A percentile compares a stretch with the other conserved stretches of the same genome.
These are phyloP conservation scores for Coffea canephora DNA, from an alignment of 257 asterid species.

Conservation along the genomic window DNA sequence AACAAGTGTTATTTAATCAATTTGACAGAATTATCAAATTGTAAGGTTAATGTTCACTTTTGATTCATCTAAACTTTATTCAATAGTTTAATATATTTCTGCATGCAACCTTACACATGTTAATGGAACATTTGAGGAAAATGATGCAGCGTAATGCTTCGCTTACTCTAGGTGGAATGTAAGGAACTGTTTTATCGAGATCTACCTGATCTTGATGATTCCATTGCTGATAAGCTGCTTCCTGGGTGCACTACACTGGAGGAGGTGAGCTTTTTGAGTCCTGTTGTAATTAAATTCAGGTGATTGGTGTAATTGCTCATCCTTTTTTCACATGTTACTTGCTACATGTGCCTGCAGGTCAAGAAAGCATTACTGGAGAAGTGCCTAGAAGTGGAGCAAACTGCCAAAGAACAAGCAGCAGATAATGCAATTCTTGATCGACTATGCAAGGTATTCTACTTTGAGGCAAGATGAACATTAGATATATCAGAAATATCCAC, in stretches of 20 bases:
- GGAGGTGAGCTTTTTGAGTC: slow-evolving; percentile 50
- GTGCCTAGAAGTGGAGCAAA: slow-evolving; percentile 76
- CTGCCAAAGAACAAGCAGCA: slow-evolving; percentile 94
- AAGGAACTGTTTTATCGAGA: slow-evolving; percentile 59
- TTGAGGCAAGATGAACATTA: background rate
- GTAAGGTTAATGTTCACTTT: background rate
- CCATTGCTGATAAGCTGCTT: slow-evolving; percentile 74
- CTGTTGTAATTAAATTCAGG: background rate
- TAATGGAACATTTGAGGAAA: background rate
- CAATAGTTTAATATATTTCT: background rate
- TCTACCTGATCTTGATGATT: slow-evolving; percentile 57
- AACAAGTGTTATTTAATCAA: background rate
- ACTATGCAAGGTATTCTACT: slow-evolving; percentile 56
- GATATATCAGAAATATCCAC: background rate
- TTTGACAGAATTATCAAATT: background rate
- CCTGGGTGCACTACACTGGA: slow-evolving; percentile 72
- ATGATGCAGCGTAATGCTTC: background rate
- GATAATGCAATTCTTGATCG: slow-evolving; percentile 94
- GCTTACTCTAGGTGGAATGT: slow-evolving; percentile 63
- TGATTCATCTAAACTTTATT: too few species aligned
- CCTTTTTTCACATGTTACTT: slow-evolving; percentile 2
- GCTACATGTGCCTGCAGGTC: slow-evolving; percentile 50
- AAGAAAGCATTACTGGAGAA: slow-evolving; percentile 62
- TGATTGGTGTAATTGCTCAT: background rate
- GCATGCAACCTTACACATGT: background rate